Percentiles rank a stretch among this genome's conserved stretches.
These are phyloP conservation scores for Penicillium dipodomyicola DNA, from an alignment of 495 filamentous ascomycete species.

Conservation along the genomic window DNA sequence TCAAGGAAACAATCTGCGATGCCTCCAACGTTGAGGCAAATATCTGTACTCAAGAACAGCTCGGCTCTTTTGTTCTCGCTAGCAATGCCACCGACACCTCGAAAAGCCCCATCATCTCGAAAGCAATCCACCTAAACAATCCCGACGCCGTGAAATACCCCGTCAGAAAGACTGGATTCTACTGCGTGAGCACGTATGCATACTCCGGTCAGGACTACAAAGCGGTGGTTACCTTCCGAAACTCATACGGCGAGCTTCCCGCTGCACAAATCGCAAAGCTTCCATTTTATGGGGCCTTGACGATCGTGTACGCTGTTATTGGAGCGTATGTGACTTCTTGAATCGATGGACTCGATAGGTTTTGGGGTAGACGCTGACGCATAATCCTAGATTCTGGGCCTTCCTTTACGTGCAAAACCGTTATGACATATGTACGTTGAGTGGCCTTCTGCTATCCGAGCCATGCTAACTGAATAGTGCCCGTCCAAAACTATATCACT, in stretches of 20 bases:
- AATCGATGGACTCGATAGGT: background rate
- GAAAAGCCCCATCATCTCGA: constrained; percentile 66
- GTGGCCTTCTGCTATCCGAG: background rate
- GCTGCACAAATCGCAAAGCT: constrained; percentile 95
- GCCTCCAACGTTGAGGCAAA: constrained; percentile 60
- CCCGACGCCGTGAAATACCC: constrained; percentile 72
- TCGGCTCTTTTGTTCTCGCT: constrained; percentile 82
- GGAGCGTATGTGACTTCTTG: constrained; percentile 52
- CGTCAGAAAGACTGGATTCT: constrained; percentile 89
- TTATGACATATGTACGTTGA: constrained; percentile 73
- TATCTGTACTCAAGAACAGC: constrained; percentile 67
- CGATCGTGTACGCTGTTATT: constrained; percentile 90
- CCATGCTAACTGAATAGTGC: constrained; percentile 56
- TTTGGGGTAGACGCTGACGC: constrained; percentile 21
- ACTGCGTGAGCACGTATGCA: constrained; percentile 79
- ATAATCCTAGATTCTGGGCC: constrained; percentile 68
- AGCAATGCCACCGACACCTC: constrained; percentile 68
- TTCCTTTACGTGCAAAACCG: constrained; percentile 96
- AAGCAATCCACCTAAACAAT: constrained; percentile 79
- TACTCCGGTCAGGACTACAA: constrained; percentile 63
- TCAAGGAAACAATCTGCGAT: constrained; percentile 77
- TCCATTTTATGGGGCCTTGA: constrained; percentile 93
- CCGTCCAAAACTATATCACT: constrained; percentile 99
- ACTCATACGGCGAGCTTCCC: constrained; percentile 94
- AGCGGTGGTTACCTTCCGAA: constrained; percentile 85